phyloP scores from a whole-genome alignment of 148 eudicot genomes.

The Euryodendron excelsum region DNA sequence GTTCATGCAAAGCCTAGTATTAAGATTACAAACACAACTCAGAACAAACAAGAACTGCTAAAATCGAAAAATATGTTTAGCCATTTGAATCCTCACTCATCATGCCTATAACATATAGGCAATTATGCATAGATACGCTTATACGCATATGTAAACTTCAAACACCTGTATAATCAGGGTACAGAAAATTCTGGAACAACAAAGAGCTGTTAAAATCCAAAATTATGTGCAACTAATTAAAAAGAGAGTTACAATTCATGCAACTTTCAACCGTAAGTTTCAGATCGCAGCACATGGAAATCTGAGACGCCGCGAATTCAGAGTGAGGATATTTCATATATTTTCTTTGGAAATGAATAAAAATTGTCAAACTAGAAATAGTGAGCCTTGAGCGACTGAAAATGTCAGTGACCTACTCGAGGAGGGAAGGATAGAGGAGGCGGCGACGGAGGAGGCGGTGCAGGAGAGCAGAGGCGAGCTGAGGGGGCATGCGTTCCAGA shows the following conservation, averaged over 20 bases:
- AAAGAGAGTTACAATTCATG: not conserved
- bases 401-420: constrained; percentile 47
- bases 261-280: not conserved
- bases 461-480: constrained; percentile 62
- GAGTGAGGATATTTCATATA: not conserved
- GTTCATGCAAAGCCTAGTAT: not conserved
- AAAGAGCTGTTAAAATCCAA: not conserved
- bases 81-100: not conserved
- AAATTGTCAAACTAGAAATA: not conserved
- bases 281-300: not conserved
- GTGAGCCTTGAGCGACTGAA: not conserved
- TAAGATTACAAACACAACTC: not conserved
- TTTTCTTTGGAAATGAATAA: not conserved
- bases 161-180: not conserved
- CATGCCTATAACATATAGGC: not conserved
- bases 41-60: not conserved
- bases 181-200: not conserved
- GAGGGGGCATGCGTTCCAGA: constrained; percentile 69
- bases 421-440: constrained; percentile 75
- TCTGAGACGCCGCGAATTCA: not conserved
- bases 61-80: not conserved
- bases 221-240: not conserved
- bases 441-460: constrained; percentile 69
- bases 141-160: not conserved
- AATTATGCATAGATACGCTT: not conserved